Percentiles rank a stretch among this genome's conserved stretches.
phyloP scores from a whole-genome alignment of 371 early-diverging fungal species.

The Mortierella sp. region DNA sequence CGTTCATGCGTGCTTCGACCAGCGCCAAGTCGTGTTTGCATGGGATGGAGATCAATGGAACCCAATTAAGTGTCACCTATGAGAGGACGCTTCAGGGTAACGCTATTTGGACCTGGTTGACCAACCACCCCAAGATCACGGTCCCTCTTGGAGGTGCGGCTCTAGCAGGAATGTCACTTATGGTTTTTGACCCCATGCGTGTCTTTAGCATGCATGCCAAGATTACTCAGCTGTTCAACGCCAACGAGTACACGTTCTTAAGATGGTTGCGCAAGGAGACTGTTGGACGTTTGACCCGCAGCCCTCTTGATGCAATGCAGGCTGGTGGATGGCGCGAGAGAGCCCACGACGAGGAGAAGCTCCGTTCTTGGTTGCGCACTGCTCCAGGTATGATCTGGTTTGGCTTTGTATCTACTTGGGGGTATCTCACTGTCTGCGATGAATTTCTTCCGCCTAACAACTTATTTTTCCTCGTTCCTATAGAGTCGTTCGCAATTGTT shows the following conservation, averaged over 20 bases:
- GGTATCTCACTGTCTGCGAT: too few relatives aligned
- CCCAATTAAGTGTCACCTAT: slow-evolving; percentile 77
- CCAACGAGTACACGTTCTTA: slow-evolving; percentile 70
- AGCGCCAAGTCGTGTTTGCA: slow-evolving; percentile 91
- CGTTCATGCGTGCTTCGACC: slow-evolving; percentile 81
- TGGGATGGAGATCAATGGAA: slow-evolving; percentile 75
- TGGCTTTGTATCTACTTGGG: too few relatives aligned
- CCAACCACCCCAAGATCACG: slow-evolving; percentile 77
- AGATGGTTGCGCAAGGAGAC: slow-evolving; percentile 74
- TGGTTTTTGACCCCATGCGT: slow-evolving; percentile 92
- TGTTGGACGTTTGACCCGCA: slow-evolving; percentile 61
- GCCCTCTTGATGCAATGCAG: slow-evolving; percentile 18
- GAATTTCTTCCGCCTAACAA: background rate
- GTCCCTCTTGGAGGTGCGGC: slow-evolving; percentile 79
- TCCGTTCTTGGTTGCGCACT: slow-evolving; percentile 73
- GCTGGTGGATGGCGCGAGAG: slow-evolving; percentile 68
- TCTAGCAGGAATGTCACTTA: slow-evolving; percentile 82
- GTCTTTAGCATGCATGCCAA: slow-evolving; percentile 87
- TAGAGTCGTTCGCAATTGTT: slow-evolving; percentile 72
- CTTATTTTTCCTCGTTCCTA: background rate
- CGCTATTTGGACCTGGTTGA: slow-evolving; percentile 75
- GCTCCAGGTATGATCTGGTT: slow-evolving; percentile 64
- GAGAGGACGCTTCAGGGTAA: slow-evolving; percentile 73
- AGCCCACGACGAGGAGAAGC: slow-evolving; percentile 66
- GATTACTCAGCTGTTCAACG: slow-evolving; percentile 82